These are phyloP conservation scores for Mucuna pruriens DNA, from an alignment of 306 rosid species.

Conservation along the genomic window DNA sequence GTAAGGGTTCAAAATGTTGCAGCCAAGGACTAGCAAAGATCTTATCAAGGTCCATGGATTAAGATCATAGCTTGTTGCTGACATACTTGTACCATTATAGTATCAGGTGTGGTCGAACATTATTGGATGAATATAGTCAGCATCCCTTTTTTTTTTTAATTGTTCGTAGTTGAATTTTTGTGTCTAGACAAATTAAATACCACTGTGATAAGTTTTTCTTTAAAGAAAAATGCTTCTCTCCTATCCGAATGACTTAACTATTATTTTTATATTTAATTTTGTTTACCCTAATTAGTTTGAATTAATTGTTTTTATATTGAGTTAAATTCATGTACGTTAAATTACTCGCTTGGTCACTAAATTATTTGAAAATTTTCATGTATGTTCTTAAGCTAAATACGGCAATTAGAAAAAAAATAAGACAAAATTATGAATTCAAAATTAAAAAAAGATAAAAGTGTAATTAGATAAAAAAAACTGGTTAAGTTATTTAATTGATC, in stretches of 20 bases:
- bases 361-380: too few relatives aligned
- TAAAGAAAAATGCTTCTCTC: not conserved
- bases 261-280: too few relatives aligned
- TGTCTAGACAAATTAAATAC: not conserved
- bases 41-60: not conserved
- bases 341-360: too few relatives aligned
- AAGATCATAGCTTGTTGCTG: not conserved
- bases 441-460: too few relatives aligned
- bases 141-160: not conserved
- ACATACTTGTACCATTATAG: not conserved
- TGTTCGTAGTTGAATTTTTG: not conserved
- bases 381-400: too few relatives aligned
- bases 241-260: not conserved
- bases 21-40: not conserved
- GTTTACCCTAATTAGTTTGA: too few relatives aligned
- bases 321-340: too few relatives aligned
- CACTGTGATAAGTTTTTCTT: not conserved
- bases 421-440: too few relatives aligned
- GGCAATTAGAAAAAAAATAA: too few relatives aligned
- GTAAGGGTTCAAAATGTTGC: not conserved
- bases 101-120: not conserved
- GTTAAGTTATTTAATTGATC: too few relatives aligned
- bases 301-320: too few relatives aligned
- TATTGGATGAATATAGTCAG: not conserved
- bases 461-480: too few relatives aligned